Base-by-base conservation (phyloP, 2,329 filamentous ascomycete species). In the Aspergillus ochraceoroseus region DNA sequence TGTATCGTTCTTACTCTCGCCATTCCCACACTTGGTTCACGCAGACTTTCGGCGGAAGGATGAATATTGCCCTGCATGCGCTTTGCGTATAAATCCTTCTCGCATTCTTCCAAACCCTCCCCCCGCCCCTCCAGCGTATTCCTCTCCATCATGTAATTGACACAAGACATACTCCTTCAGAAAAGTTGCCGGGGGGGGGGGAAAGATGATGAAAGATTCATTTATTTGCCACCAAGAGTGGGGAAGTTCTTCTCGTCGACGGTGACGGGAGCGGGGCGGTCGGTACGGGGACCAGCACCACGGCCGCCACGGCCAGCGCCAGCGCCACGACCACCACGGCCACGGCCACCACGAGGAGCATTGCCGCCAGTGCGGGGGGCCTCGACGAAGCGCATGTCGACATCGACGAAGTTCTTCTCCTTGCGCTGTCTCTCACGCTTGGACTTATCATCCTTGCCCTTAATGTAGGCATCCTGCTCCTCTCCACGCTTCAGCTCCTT, bases 371-470 rank as follows among this genome's bases (percentile, higher is more conserved):
- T 65, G 57, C 74, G 72, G 53, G 54, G 58, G 63, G 46, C 70
- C 73, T 90, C 85, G 57, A 86, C 76, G 66, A 77, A 87, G 63
- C 85, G 79, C 72, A 88, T 80, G 69, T 95, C 89, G 53, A 95
- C 86, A 62, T 94, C 87, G 59, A 96, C 67, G 65, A 85, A 70
- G 69, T 86, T 80, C 83, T 95, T 95, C 72, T 85, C 79, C 80
- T 92, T 92, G 73, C 85, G 84, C 75, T 90, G 84, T 64, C 87
- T 87, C 74, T 90, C 81, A 64, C 86, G 85, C 64, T 71, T 72
- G 66, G 80, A 70, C 83, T 95, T 95, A 72, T 83, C 83, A 49
- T 73, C 75, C 53, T 76, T 68, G 56, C 76, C 81, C 59, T 83
- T 71, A 63, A 95, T 83, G 79, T 86, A 95, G 53, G 65, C 63